These are phyloP conservation scores for Obelidium mucronatum DNA, from an alignment of 192 early-diverging fungal species.

Conservation along the genomic window DNA sequence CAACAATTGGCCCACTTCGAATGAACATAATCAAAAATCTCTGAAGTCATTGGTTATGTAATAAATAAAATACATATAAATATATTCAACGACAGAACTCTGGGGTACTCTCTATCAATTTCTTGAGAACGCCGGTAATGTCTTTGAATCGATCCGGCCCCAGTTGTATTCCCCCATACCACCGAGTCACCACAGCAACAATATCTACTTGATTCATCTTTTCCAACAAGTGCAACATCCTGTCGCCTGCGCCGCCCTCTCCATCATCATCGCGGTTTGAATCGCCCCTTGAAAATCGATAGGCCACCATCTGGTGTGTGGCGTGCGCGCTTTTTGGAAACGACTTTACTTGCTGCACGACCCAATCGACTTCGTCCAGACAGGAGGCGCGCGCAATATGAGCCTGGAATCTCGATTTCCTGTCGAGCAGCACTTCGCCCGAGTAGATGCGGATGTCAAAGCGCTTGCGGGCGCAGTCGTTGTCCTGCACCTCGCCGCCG, in stretches of 20 bases:
- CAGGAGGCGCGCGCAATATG: conserved; percentile 71
- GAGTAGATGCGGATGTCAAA: conserved; percentile 37
- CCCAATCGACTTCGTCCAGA: conserved; percentile 56
- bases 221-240: conserved; percentile 84
- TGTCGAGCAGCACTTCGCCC: conserved; percentile 69
- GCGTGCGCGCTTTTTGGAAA: conserved; percentile 49
- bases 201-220: conserved; percentile 74
- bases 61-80: no score
- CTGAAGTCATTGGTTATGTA: no score
- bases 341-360: not conserved
- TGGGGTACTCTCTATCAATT: not conserved
- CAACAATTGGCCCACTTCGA: not conserved
- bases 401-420: conserved; percentile 85
- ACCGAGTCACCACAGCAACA: conserved; percentile 82
- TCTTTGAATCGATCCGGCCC: conserved; percentile 90
- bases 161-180: conserved; percentile 89
- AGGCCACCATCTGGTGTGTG: conserved; percentile 92
- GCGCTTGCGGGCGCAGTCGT: not conserved
- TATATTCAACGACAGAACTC: no score
- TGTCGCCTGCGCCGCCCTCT: conserved; percentile 86
- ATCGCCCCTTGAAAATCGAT: conserved; percentile 71
- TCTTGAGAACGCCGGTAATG: conserved; percentile 61
- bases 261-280: conserved; percentile 90
- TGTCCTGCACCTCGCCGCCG: not conserved
- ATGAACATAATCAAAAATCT: no score